phyloP scores from a whole-genome alignment of 1,139 yeast genomes.

The Saccharomyces hybrid region DNA sequence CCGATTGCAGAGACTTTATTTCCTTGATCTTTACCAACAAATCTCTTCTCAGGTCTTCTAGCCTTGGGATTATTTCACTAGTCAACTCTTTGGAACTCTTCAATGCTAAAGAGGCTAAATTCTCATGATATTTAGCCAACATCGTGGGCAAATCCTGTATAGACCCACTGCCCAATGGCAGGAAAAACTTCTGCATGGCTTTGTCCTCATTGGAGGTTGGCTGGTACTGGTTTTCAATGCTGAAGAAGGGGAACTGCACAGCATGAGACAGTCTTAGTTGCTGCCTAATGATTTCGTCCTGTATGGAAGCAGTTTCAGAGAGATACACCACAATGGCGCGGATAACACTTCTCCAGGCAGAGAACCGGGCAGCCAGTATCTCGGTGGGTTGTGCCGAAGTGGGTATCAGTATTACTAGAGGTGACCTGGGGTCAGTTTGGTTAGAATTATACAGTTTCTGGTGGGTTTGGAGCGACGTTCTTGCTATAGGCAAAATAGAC shows the following conservation, averaged over 20 bases:
- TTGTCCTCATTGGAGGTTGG: conserved; percentile 25
- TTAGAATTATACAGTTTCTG: conserved; percentile 4
- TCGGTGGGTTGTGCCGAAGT: conserved; percentile 72
- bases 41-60: conserved; percentile 80
- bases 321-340: conserved; percentile 68
- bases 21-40: conserved; percentile 78
- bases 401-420: conserved; percentile 42
- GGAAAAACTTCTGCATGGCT: conserved; percentile 30
- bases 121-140: conserved; percentile 67
- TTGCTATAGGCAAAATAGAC: conserved; percentile 6
- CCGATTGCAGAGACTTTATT: conserved; percentile 71
- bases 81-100: conserved; percentile 66
- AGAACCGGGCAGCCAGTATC: conserved; percentile 70
- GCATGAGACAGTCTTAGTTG: conserved; percentile 78
- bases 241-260: conserved; percentile 49
- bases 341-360: conserved; percentile 78
- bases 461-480: conserved; percentile 6
- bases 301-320: conserved; percentile 72
- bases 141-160: conserved; percentile 73
- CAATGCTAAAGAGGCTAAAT: conserved; percentile 58
- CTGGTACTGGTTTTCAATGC: conserved; percentile 23
- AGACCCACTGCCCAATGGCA: conserved; percentile 75
- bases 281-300: conserved; percentile 80
- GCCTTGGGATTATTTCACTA: conserved; percentile 64
- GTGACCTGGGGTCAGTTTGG: conserved; percentile 37